Base-by-base conservation (phyloP, 2,329 filamentous ascomycete species). In the Xylaria hypoxylon region DNA sequence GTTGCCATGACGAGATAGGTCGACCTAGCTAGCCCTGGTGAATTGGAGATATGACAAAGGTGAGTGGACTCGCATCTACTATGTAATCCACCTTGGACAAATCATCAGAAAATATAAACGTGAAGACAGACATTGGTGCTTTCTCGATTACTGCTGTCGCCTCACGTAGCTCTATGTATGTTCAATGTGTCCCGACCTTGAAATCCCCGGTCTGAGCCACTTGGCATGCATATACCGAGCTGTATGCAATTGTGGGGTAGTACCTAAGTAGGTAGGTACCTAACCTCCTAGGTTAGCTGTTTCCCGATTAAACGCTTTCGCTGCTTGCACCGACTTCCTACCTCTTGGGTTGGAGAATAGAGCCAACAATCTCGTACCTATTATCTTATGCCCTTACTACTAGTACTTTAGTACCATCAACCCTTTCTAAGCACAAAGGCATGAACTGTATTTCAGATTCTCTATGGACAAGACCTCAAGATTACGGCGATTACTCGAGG, bases 1-100 rank as follows among this genome's bases (percentile, higher is more conserved):
- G 72, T 72, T 45, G 67, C 73, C 75, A 77, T 77, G 64, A 62
- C 70, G 60, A 62, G 64, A 44, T 40, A 26, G 61, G n/a, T n/a
- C n/a, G n/a, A 44, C 19, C n/a, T 22, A 31, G 40, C 52, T 35
- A 28, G 51, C 45, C 62, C 53, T 45, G 59, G 19, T 53, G 58
- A 33, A 58, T 42, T 28, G 55, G n/a, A 38, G 35, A 19, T 33
- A 15, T 63, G 42, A 22, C 24, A 33, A 45, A 56, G 44, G 55
- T 26, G 26, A 51, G 51, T 52, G 45, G 53, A 24, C 62, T 68
- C 65, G 52, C 61, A 60, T 64, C 56, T n/a, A 11, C 47, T 64
- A 51, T 55, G 33, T 51, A 52, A 26, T 67, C 55, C 40, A 57
- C 59, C 47, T 52, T 48, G 35, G 47, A 59, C 24, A 58, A 55